Evolutionary conservation across 495 filamentous ascomycete genomes (phyloP).

Genomic region (Hypomontagnella monticulosa): DNA sequence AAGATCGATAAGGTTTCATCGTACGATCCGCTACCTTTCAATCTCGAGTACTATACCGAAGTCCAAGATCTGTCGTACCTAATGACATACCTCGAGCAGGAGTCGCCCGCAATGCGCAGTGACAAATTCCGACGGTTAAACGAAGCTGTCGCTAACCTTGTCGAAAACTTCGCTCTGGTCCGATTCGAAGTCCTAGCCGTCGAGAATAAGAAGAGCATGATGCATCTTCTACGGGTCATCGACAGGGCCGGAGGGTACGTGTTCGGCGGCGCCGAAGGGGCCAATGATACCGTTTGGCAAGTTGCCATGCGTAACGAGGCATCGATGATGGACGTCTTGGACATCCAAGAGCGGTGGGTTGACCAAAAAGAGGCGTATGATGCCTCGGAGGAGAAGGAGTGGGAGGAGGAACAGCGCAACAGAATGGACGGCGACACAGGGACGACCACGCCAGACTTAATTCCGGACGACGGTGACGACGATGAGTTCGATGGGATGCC

Average conservation of each 20-base stretch:
- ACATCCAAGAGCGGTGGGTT: conserved; percentile 95
- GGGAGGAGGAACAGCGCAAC: conserved; percentile 73
- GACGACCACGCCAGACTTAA: conserved; percentile 42
- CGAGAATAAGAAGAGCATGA: conserved; percentile 96
- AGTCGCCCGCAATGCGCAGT: conserved; percentile 64
- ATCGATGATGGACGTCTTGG: conserved; percentile 78
- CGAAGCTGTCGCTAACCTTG: conserved; percentile 82
- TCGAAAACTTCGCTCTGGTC: conserved; percentile 89
- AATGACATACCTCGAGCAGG: conserved; percentile 74
- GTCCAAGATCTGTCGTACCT: conserved; percentile 93
- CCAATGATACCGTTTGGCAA: conserved; percentile 94
- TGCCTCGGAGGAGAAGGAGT: conserved; percentile 74
- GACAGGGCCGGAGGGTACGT: conserved; percentile 93
- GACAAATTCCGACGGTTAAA: conserved; percentile 85
- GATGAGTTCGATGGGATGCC: conserved; percentile 49
- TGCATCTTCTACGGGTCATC: conserved; percentile 83
- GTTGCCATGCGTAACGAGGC: conserved; percentile 89
- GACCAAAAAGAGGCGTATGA: conserved; percentile 90
- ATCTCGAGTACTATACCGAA: conserved; percentile 95
- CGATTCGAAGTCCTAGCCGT: conserved; percentile 93
- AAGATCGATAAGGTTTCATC: conserved; percentile 90
- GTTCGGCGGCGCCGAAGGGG: conserved; percentile 89
- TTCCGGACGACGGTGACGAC: conserved; percentile 49
- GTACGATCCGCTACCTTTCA: conserved; percentile 87
- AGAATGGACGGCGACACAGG: conserved; percentile 45